Base-by-base conservation (phyloP, 176 grass and related monocot genomes). In the Zoysia pacifica region DNA sequence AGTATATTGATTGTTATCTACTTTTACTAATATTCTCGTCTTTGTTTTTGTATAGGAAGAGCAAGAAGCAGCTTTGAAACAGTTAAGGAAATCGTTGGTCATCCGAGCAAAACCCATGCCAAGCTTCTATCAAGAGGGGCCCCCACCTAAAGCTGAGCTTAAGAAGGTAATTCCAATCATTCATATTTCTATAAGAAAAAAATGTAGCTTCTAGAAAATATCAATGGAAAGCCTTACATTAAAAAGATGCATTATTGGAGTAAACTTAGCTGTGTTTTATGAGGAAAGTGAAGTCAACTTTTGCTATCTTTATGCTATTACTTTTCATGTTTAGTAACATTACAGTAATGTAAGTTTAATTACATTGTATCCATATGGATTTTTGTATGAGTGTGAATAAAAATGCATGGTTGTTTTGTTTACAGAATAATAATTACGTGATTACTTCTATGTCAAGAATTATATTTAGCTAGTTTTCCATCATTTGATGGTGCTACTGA, bases 101-200 rank as follows among this genome's bases (percentile, higher is more conserved):
- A 86, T 91, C 68, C 90, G 62, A 77, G 95, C 95, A 83, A 98
- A 92, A 64, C 95, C 95, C 58, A 88, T 98, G 74, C 95, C 95
- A 50, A 94, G 84, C 86, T 98, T 98, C 88, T 98, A 98, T 69
- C 92, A 94, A 56, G 95, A 98, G 73, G 91, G 91, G 0, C 92
- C 95, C 38, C 95, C 88, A 81, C 94, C 94, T 73, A 98, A 98
- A 76, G 83, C 89, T 50, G 92, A 92, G 86, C 90, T 89, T 56
- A 98, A 94, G 82, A 98, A 98, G 95, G 95, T 98, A 94, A 66
- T 65, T 70, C 39, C 4, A 15, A 44, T 40, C 45, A 38, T 37
- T 40, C 8, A 12, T 75, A 62, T 72, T 58, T 76, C 65, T 36
- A 64, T 19, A 58, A 19, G 45, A 7, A 47, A 11, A 35, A 35